Percentiles rank a stretch among this genome's conserved stretches.
phyloP scores from a whole-genome alignment of 2,329 filamentous ascomycete genomes.

The Epichloe bromicola region DNA sequence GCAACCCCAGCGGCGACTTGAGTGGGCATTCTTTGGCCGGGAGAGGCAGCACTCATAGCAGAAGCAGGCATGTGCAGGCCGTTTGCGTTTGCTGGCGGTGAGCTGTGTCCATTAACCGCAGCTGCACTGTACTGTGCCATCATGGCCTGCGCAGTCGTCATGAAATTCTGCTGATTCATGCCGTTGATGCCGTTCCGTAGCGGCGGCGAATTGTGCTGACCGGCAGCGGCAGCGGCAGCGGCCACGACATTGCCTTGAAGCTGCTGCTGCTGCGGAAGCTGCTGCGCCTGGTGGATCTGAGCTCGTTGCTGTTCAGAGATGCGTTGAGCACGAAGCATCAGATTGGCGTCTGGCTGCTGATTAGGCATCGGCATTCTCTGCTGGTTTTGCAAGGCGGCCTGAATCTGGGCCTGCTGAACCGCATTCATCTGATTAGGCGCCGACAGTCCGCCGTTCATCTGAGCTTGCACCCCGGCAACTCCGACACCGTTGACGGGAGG shows the following conservation, averaged over 20 bases:
- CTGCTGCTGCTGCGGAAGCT: conserved; percentile 19
- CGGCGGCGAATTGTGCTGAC: conserved; percentile 31
- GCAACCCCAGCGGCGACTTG: conserved; percentile 34
- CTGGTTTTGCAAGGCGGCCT: conserved; percentile 37
- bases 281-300: conserved; percentile 31
- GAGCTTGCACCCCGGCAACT: conserved; percentile 30
- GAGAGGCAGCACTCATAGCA: conserved; percentile 26
- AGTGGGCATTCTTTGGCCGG: conserved; percentile 26
- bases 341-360: conserved; percentile 34
- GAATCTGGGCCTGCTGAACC: conserved; percentile 58
- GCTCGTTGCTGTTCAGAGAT: conserved; percentile 53
- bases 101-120: conserved; percentile 27
- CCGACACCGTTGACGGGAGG: conserved; percentile 38
- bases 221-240: conserved; percentile 17
- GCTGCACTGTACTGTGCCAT: conserved; percentile 34
- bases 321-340: conserved; percentile 51
- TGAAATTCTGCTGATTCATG: conserved; percentile 38
- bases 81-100: conserved; percentile 29
- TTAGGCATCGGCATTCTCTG: conserved; percentile 43
- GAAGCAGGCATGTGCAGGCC: conserved; percentile 34
- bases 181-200: conserved; percentile 29
- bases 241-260: conserved; percentile 19
- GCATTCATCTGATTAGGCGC: conserved; percentile 48
- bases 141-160: conserved; percentile 39
- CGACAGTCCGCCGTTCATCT: conserved; percentile 36